These are phyloP conservation scores for Mucor plumbeus DNA, from an alignment of 371 early-diverging fungal genomes.

Conservation along the genomic window DNA sequence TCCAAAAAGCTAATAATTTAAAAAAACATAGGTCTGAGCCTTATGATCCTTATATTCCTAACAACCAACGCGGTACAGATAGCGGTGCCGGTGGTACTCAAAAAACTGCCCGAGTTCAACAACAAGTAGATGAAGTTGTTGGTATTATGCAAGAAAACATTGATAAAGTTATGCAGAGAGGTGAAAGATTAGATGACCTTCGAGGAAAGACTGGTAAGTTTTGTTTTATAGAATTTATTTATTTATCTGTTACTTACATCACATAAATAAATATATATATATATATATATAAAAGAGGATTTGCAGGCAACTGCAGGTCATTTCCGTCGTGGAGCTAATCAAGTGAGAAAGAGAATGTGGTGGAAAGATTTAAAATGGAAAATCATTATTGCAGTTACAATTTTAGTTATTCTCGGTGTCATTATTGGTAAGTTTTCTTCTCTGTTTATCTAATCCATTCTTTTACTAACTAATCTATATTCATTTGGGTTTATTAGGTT, in stretches of 20 bases:
- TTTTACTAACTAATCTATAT: background rate
- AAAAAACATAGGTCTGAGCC: conserved; percentile 37
- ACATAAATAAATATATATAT: background rate
- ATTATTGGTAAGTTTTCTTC: conserved; percentile 24
- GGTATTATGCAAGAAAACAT: conserved; percentile 97
- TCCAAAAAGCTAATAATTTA: background rate
- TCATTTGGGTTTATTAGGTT: conserved; percentile 20
- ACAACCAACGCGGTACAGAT: conserved; percentile 65
- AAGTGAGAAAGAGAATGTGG: conserved; percentile 84
- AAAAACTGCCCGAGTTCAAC: conserved; percentile 73
- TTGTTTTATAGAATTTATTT: background rate
- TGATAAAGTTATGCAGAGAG: conserved; percentile 88
- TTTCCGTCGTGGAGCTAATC: conserved; percentile 86
- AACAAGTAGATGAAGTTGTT: conserved; percentile 92
- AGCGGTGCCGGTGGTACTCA: conserved; percentile 38
- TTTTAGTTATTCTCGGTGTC: conserved; percentile 76
- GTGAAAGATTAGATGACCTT: conserved; percentile 85
- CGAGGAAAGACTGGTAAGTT: conserved; percentile 85
- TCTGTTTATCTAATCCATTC: background rate
- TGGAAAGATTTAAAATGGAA: conserved; percentile 96
- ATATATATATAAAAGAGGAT: too few relatives aligned
- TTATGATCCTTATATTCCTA: conserved; percentile 49
- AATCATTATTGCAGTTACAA: conserved; percentile 78
- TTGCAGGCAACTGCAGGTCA: conserved; percentile 78
- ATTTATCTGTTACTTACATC: conserved; percentile 7